Base-by-base conservation (phyloP, 441 rosid species). In the Erysimum cheiri region DNA sequence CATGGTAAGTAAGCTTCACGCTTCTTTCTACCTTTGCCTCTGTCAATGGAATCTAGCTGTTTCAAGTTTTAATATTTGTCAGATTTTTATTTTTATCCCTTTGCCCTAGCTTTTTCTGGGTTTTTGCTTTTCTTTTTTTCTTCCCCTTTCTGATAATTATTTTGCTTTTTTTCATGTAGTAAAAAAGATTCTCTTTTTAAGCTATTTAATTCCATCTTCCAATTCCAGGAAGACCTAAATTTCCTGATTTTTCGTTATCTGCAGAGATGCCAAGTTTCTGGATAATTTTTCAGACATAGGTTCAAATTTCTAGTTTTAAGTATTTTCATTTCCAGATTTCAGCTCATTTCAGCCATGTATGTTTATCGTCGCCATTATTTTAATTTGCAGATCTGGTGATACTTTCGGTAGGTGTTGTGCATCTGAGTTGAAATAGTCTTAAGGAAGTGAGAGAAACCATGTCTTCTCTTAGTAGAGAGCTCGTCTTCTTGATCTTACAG, bases 381-480 rank as follows among this genome's bases (percentile, higher is more conserved):
- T 56, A 2, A 17, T 56, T 37, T 57, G 77, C 83, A 88, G 98
- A 94, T 94, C 98, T 88, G 80, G 82, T 52, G 60, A 37, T 69
- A 69, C 71, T 61, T 77, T 76, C 50, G 64, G 79, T 72, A 67
- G 47, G 72, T 73, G 60, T 75, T 46, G 65, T 54, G 73, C 70
- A 60, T 75, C 83, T 80, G 74, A 77, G 49, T 60, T 72, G 48
- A 52, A n/a, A 59, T 40, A 26, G n/a, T 69, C 83, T 60, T 7
- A 2, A 60, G 72, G 77, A 80, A 65, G 88, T 74, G 50, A 72
- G 77, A 48, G 4, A 53, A 46, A 70, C 73, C 83, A 94, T 94
- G 98, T 91, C 98, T 22, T 94, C 98, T 82, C 97, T 94, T 80
- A 94, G 98, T 80, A 84, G 98, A 83, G 98, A 94, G 89, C 97